Base-by-base conservation (phyloP, 2,329 filamentous ascomycete species). In the Hypoxylon sp. region DNA sequence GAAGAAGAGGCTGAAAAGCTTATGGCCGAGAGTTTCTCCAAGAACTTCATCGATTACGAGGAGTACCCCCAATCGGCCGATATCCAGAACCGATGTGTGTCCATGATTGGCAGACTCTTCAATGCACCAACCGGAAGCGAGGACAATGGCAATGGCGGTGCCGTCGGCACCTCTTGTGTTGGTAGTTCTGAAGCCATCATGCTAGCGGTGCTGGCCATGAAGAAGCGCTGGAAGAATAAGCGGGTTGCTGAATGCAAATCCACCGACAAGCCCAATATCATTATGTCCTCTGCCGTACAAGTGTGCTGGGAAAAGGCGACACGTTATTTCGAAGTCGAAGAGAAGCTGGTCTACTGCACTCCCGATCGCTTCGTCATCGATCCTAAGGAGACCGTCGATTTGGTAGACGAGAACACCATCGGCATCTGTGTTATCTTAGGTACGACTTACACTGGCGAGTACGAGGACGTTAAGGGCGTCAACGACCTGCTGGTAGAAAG, bases 231-330 rank as follows among this genome's bases (percentile, higher is more conserved):
- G 95, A 90, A 93, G 83, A 94, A 96, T 80, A 90, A 90, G 82
- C 90, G 93, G 74, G 88, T 91, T 78, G 93, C 92, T 3, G 92
- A 89, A 74, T 94, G 94, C 67, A 96, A 97, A 83, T 87, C 93
- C 60, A 87, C 80, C 67, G 92, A 94, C 69, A 87, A 87, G 48
- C 95, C 95, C 60, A 98, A 98, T 82, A 91, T 98, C 68, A 84
- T 98, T 84, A 98, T 98, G 95, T 96, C 93, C 75, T 93, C 93
- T 25, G 94, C 95, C 32, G 95, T 98, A 1, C 95, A 98, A 82
- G 95, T 98, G 43, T 97, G 94, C 85, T 98, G 94, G 94, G 94
- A 98, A 80, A 98, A 98, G 84, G 91, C 91, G 0, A 89, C 91
- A 3, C 87, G 93, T 56, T 97, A 97, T 83, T 96, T 97, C 75